Evolutionary conservation across 768 basidiomycete species (phyloP), one percentile per base, ranked within the genome.

Genomic region (Xanthoconium stramineum): DNA sequence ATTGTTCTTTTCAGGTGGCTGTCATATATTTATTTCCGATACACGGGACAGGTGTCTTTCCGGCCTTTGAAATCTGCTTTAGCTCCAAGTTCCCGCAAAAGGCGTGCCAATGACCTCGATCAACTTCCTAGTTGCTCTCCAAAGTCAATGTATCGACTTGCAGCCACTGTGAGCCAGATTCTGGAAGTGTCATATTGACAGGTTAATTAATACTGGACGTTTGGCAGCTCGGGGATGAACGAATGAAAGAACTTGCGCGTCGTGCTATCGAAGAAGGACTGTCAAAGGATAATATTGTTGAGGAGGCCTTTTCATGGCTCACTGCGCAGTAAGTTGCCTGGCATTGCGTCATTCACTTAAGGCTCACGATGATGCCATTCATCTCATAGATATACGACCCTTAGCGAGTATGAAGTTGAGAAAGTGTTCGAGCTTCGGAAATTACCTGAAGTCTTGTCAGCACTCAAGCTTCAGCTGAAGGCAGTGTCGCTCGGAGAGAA

Each of bases 91-190:
- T 6, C 53, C 29, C 17, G 58, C 33, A 24, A 6, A 9, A 19
- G 9, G 14, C 51, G 14, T 6, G 20, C 14, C 3, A 40, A 38
- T 9, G 32, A 15, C n/a, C 19, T n/a, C 6, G 42, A 15, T 13
- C 38, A 28, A 0, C 43, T 55, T 20, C 59, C 62, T 6, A 1
- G 46, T 19, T 74, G 72, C 28, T 74, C 72, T 17, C 72, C 74
- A 53, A 74, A 75, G 63, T 74, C 72, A 11, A 74, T 75, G 74
- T 75, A 72, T 60, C 69, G 72, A 50, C 61, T 74, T 10, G 72
- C 72, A 24, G 38, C 14, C 17, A 60, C 32, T 20, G 72, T 73
- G 50, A 57, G 65, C 29, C 40, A 36, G 8, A 24, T 49, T 29
- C 15, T 30, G 24, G 24, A 33, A 35, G 42, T 4, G 33, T 28